Evolutionary conservation across 495 filamentous ascomycete species (phyloP).

Genomic region (Penicillium goetzii): DNA sequence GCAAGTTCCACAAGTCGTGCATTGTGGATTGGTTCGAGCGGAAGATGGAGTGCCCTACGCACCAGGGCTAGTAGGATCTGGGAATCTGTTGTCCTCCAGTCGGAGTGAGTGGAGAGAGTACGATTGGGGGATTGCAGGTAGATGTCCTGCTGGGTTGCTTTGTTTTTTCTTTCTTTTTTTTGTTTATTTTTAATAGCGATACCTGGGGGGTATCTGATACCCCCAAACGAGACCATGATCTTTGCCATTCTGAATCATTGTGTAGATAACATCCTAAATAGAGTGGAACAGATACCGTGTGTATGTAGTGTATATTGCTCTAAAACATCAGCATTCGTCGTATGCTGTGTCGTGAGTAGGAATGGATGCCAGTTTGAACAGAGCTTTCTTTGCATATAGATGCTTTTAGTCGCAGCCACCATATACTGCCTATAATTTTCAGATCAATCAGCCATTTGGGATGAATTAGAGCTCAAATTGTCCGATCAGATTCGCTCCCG

Average conservation of each 20-base stretch:
- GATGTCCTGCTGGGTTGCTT: background rate
- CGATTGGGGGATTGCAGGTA: background rate
- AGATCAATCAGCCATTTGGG: background rate
- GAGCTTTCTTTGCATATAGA: background rate
- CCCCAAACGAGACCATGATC: background rate
- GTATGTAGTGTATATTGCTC: too few species aligned
- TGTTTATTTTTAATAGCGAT: background rate
- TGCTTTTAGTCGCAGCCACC: background rate
- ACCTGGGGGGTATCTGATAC: slow-evolving; percentile 4
- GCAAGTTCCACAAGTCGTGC: slow-evolving; percentile 82
- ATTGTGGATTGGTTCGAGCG: slow-evolving; percentile 61
- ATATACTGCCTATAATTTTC: background rate
- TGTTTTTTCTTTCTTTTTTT: slow-evolving; percentile 8
- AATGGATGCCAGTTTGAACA: too few species aligned
- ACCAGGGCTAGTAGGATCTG: slow-evolving; percentile 34
- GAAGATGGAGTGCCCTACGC: slow-evolving; percentile 59
- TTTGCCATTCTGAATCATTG: background rate
- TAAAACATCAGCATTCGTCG: background rate
- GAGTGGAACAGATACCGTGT: too few species aligned
- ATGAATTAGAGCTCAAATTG: too few species aligned
- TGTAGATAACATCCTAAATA: background rate
- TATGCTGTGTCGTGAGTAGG: too few species aligned
- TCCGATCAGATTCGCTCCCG: background rate
- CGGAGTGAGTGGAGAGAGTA: background rate
- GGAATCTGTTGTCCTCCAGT: background rate